Evolutionary conservation across 2,329 filamentous ascomycete species (phyloP), one percentile per base, ranked within the genome.

Genomic region (Paecilomyces sp.): DNA sequence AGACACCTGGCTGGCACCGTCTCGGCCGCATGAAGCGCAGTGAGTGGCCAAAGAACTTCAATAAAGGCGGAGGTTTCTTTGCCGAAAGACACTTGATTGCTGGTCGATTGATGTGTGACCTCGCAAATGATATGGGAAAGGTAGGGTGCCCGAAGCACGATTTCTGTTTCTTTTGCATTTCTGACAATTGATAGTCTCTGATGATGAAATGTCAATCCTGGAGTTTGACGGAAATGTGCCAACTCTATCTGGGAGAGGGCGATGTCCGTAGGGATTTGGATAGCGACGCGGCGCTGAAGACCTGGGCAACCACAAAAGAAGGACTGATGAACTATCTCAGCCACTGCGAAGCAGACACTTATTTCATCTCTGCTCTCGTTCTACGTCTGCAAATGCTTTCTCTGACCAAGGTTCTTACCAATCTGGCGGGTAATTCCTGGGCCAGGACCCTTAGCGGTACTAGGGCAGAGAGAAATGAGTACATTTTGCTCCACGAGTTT

Each of bases 121-220:
- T 97, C 61, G 92, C 89, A 60, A 99, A 99, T 72, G 94, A 99
- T 67, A 90, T 95, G 70, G 94, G 94, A 74, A 97, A 97, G 72
- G 78, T 79, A 68, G 64, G 67, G 3, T 47, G 56, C 33, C 18
- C 52, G 25, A 50, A n/a, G n/a, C 12, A 12, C 54, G 18, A 12
- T 11, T 18, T 36, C 30, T 9, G 25, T 34, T 34, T 22, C 22
- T 22, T 22, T 22, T 15, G 25, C 30, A 47, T 50, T 58, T 56
- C 70, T 77, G 58, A 76, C 63, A 53, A 5, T 52, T 3, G 52
- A 53, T 66, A 80, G 80, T 97, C 93, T 11, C 85, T 92, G 65
- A 97, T 97, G 93, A 88, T 85, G 68, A 96, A 96, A 77, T 99
- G 94, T 74, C 93, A 97, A 75, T 96, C 92, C 2, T 99, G 94